A percentile compares a stretch with the other conserved stretches of the same genome.
Evolutionary conservation across 176 grass and related monocot genomes (phyloP).

Genomic region (Saccharum spontaneum): DNA sequence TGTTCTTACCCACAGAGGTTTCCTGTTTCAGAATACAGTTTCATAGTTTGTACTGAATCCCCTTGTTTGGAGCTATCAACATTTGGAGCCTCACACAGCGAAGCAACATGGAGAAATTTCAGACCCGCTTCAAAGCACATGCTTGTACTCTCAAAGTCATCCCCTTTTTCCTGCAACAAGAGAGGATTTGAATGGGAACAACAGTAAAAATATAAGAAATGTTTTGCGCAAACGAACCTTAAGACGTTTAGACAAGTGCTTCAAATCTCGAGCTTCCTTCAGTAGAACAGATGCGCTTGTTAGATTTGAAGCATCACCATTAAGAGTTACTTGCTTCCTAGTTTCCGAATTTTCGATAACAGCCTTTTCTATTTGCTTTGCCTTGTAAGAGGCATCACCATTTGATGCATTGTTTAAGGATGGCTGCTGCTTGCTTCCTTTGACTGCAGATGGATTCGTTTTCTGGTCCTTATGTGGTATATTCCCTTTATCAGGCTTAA

Average conservation of each 20-base stretch:
- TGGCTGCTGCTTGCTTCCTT: slow-evolving; percentile 41
- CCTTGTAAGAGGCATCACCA: slow-evolving; percentile 13
- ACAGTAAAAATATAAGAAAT: not conserved
- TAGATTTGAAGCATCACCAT: slow-evolving; percentile 50
- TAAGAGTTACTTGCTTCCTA: slow-evolving; percentile 51
- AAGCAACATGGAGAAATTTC: slow-evolving; percentile 87
- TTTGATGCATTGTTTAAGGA: slow-evolving; percentile 25
- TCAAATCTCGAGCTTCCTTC: slow-evolving; percentile 92
- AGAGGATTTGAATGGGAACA: slow-evolving; percentile 21
- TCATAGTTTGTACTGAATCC: slow-evolving; percentile 58
- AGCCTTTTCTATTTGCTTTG: slow-evolving; percentile 35
- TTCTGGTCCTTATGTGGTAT: slow-evolving; percentile 34
- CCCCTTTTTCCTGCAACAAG: slow-evolving; percentile 63
- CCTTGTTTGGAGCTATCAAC: slow-evolving; percentile 70
- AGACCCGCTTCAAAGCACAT: slow-evolving; percentile 90
- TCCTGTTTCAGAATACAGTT: slow-evolving; percentile 86
- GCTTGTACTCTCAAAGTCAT: slow-evolving; percentile 61
- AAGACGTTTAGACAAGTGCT: slow-evolving; percentile 77
- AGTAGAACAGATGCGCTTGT: slow-evolving; percentile 44
- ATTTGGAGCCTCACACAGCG: slow-evolving; percentile 66
- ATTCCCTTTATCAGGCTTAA: slow-evolving; percentile 43
- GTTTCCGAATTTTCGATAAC: slow-evolving; percentile 24
- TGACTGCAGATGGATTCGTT: slow-evolving; percentile 32
- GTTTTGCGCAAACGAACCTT: slow-evolving; percentile 68
- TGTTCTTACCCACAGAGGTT: slow-evolving; percentile 82